A percentile compares a stretch with the other conserved stretches of the same genome.
Evolutionary conservation across 2,329 filamentous ascomycete species (phyloP).

Genomic region (Helotiales sp.): DNA sequence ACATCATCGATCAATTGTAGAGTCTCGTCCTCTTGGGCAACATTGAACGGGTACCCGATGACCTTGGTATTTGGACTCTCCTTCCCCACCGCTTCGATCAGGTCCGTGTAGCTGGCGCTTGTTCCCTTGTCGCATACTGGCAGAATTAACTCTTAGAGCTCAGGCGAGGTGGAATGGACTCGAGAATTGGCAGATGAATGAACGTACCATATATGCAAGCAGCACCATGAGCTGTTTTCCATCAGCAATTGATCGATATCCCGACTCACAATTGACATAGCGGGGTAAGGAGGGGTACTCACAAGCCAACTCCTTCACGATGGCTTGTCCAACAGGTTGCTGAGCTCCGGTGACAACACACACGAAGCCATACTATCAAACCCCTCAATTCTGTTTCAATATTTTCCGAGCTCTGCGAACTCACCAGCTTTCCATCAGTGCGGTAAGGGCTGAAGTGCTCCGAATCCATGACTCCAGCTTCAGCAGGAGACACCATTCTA

Average conservation of each 20-base stretch:
- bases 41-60: conserved; percentile 60
- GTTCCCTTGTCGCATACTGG: conserved; percentile 50
- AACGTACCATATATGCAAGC: conserved; percentile 58
- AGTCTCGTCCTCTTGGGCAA: conserved; percentile 59
- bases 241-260: conserved; percentile 19
- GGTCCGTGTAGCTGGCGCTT: conserved; percentile 40
- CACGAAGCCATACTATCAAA: conserved; percentile 60
- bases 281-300: conserved; percentile 17
- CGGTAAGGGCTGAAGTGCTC: conserved; percentile 34
- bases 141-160: too few relatives aligned
- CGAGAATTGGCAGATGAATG: background rate
- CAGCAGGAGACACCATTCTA: background rate
- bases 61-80: conserved; percentile 56
- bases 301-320: conserved; percentile 60
- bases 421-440: conserved; percentile 32
- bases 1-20: conserved; percentile 62
- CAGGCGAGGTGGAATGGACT: conserved; percentile 4
- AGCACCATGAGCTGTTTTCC: conserved; percentile 55
- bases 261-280: background rate
- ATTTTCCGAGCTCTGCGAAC: background rate
- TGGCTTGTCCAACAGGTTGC: conserved; percentile 59
- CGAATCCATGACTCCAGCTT: conserved; percentile 3
- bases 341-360: conserved; percentile 64
- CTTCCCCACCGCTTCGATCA: conserved; percentile 44
- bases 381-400: background rate